Evolutionary conservation across 805 yeast species (phyloP).

Genomic region (Spathaspora hagerdaliae): DNA sequence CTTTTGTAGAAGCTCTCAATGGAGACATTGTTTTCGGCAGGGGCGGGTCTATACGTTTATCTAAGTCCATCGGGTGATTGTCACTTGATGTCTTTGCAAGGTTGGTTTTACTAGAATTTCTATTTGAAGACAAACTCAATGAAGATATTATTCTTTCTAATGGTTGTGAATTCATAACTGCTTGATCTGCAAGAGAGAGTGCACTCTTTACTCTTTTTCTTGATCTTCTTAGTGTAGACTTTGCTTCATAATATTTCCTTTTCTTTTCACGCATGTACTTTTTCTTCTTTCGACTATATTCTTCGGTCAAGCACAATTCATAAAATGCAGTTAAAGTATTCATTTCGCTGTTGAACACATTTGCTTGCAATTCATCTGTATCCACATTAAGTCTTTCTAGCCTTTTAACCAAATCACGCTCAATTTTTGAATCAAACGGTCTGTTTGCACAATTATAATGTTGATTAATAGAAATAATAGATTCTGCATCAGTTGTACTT

Average conservation of each 20-base stretch:
- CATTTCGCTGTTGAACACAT: constrained; percentile 56
- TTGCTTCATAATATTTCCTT: constrained; percentile 29
- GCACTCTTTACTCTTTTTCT: constrained; percentile 34
- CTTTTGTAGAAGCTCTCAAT: neutral
- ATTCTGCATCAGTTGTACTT: constrained; percentile 26
- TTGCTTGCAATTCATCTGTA: constrained; percentile 51
- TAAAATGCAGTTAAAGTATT: constrained; percentile 75
- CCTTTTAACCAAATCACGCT: constrained; percentile 55
- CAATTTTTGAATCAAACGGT: constrained; percentile 59
- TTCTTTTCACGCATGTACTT: constrained; percentile 27
- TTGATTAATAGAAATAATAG: constrained; percentile 36
- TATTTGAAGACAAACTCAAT: constrained; percentile 29
- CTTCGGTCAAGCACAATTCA: constrained; percentile 59
- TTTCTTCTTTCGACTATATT: constrained; percentile 31
- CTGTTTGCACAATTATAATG: constrained; percentile 25
- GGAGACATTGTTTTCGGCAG: neutral
- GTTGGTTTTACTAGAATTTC: constrained; percentile 9
- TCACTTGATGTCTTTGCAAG: constrained; percentile 1
- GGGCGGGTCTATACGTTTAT: constrained; percentile 3
- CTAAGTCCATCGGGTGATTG: constrained; percentile 5
- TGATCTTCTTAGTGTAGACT: constrained; percentile 25
- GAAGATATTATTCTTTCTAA: constrained; percentile 35
- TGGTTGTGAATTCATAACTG: constrained; percentile 25
- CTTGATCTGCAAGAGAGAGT: constrained; percentile 30
- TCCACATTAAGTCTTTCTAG: constrained; percentile 62